Conservation (phyloP, 176 grass and related monocot species). For the Cenchrus americanus region DNA sequence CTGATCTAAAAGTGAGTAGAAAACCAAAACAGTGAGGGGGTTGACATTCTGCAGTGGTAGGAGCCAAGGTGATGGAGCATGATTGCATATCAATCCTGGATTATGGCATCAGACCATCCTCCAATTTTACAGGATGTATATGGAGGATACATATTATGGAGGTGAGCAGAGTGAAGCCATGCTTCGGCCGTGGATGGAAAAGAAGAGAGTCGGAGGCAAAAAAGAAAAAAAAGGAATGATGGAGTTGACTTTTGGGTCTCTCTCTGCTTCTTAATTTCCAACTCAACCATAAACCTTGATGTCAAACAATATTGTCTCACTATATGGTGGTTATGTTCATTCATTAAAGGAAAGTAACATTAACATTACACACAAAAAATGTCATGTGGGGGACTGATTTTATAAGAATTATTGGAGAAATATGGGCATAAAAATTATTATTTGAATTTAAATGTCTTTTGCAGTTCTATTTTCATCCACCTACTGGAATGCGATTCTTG, state of each 20-base stretch:
- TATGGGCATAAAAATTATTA: not conserved
- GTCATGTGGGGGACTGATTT: not conserved
- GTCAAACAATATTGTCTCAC: not conserved
- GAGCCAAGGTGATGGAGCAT: no score
- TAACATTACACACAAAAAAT: not conserved
- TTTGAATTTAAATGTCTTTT: conserved; percentile 23
- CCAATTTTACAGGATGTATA: not conserved
- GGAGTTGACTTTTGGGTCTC: not conserved
- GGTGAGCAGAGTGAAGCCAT: not conserved
- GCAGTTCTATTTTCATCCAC: conserved; percentile 55
- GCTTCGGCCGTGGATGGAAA: not conserved
- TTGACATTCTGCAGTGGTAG: not conserved
- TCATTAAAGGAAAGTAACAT: not conserved
- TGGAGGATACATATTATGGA: not conserved
- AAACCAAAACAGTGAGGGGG: not conserved
- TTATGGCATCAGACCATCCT: not conserved
- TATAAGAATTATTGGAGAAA: not conserved
- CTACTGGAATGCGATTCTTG: conserved; percentile 47
- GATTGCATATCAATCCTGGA: not conserved
- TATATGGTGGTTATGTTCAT: conserved; percentile 4
- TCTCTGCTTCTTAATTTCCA: not conserved
- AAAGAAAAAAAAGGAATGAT: not conserved
- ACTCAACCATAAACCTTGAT: not conserved
- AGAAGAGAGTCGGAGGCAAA: not conserved
- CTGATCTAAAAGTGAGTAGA: not conserved